Evolutionary conservation across 495 filamentous ascomycete genomes (phyloP).

Genomic region (Coniosporium apollinis): DNA sequence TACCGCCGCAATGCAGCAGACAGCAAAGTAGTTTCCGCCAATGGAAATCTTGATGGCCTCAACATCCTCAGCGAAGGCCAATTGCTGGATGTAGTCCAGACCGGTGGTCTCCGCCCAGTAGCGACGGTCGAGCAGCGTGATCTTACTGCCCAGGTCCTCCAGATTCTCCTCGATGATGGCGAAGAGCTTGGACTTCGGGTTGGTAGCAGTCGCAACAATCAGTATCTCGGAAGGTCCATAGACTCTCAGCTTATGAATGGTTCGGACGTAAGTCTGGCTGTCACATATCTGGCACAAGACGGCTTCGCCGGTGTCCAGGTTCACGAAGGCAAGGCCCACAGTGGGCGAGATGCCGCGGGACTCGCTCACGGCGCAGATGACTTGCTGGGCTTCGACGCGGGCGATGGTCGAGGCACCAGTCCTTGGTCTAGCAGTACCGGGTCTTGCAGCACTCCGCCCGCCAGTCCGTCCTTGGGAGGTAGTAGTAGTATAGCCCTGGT

Average conservation of each 20-base stretch:
- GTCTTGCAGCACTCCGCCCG: conserved; percentile 31
- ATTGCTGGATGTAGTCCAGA: conserved; percentile 58
- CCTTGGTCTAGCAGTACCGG: conserved; percentile 41
- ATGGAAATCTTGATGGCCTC: conserved; percentile 64
- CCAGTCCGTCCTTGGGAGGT: conserved; percentile 26
- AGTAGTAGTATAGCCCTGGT: conserved; percentile 17
- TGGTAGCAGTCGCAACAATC: conserved; percentile 50
- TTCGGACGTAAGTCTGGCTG: conserved; percentile 71
- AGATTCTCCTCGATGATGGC: conserved; percentile 59
- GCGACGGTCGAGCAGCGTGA: conserved; percentile 57
- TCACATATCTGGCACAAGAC: conserved; percentile 84
- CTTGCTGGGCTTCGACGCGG: conserved; percentile 45
- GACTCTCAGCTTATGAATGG: conserved; percentile 64
- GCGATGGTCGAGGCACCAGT: conserved; percentile 46
- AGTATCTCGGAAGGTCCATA: conserved; percentile 63
- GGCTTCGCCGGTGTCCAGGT: conserved; percentile 65
- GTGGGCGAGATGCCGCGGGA: conserved; percentile 68
- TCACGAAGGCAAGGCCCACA: conserved; percentile 82
- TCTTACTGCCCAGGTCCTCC: conserved; percentile 27
- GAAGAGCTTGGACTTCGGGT: conserved; percentile 56
- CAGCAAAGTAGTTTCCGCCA: conserved; percentile 74
- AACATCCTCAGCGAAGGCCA: conserved; percentile 61
- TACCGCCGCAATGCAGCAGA: conserved; percentile 79
- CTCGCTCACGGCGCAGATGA: conserved; percentile 85
- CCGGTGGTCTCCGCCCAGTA: conserved; percentile 79